Conservation (phyloP, 2,329 filamentous ascomycete genomes). For the Bipolaris sorokiniana region DNA sequence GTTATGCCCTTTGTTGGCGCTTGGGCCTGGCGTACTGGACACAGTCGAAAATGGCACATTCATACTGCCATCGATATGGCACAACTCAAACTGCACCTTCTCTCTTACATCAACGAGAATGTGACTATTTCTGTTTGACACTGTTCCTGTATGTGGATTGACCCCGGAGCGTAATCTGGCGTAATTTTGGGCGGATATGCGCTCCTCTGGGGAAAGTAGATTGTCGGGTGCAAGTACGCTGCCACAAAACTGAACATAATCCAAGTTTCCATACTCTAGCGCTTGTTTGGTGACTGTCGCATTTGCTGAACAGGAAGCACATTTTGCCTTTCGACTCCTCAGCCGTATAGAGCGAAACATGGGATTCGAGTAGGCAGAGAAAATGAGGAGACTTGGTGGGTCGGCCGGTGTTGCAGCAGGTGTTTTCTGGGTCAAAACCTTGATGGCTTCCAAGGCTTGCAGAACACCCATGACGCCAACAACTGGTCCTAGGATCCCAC, state of each 20-base stretch:
- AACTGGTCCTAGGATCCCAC: constrained; percentile 88
- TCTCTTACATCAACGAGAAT: constrained; percentile 84
- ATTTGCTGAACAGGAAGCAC: constrained; percentile 74
- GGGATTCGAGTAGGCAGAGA: constrained; percentile 59
- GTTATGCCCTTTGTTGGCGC: neutral
- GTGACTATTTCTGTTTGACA: constrained; percentile 51
- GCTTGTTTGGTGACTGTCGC: constrained; percentile 68
- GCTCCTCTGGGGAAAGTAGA: constrained; percentile 67
- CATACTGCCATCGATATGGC: constrained; percentile 74
- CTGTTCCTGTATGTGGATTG: constrained; percentile 43
- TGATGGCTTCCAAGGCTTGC: constrained; percentile 88
- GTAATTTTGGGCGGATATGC: constrained; percentile 71
- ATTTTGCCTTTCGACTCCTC: constrained; percentile 70
- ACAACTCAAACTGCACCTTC: constrained; percentile 82
- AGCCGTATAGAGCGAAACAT: constrained; percentile 78
- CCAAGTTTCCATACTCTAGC: constrained; percentile 69
- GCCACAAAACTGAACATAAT: constrained; percentile 89
- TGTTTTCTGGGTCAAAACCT: constrained; percentile 66
- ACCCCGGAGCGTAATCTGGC: constrained; percentile 44
- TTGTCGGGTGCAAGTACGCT: constrained; percentile 58
- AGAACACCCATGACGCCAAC: constrained; percentile 93
- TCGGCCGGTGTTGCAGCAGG: constrained; percentile 22
- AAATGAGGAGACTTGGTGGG: constrained; percentile 57
- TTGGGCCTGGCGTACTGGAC: constrained; percentile 32
- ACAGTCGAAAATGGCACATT: constrained; percentile 73